These are phyloP conservation scores for Flaveria ramosissima DNA, from an alignment of 129 eudicot genomes.

Conservation along the genomic window DNA sequence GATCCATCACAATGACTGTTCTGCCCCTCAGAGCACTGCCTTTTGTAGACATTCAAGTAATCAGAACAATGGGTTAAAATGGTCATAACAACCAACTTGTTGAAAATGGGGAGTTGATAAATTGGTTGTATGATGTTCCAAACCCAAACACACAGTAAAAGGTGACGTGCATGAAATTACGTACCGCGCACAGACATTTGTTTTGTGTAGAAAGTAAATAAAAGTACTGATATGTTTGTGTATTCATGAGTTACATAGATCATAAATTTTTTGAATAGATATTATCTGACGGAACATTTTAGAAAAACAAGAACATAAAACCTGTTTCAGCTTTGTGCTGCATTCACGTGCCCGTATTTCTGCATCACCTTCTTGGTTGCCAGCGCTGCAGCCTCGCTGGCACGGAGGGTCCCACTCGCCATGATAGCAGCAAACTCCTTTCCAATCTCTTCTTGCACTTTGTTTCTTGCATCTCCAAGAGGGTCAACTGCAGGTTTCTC, in stretches of 20 bases:
- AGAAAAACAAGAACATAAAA: neutral
- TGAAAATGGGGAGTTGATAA: too few species aligned
- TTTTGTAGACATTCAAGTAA: neutral
- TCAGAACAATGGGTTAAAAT: neutral
- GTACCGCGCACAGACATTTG: neutral
- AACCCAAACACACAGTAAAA: neutral
- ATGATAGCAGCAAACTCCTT: slow-evolving; percentile 74
- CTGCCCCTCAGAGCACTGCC: slow-evolving; percentile 7
- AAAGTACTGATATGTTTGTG: neutral
- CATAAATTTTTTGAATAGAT: neutral
- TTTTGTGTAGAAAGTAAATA: neutral
- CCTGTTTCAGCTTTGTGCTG: slow-evolving; percentile 56
- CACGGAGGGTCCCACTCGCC: slow-evolving; percentile 86
- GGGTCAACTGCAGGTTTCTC: slow-evolving; percentile 47
- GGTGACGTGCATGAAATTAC: neutral
- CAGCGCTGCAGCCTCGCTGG: slow-evolving; percentile 91
- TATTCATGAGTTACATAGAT: neutral
- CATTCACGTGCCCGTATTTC: slow-evolving; percentile 53
- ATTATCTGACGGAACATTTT: neutral
- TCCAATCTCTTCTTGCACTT: slow-evolving; percentile 80
- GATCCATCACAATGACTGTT: slow-evolving; percentile 32
- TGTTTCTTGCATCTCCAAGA: slow-evolving; percentile 72
- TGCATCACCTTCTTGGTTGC: slow-evolving; percentile 88
- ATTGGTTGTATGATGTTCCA: neutral
- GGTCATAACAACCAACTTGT: neutral